Conservation (phyloP, 352 stramenopile species). For the Nothophytophthora sp. region DNA sequence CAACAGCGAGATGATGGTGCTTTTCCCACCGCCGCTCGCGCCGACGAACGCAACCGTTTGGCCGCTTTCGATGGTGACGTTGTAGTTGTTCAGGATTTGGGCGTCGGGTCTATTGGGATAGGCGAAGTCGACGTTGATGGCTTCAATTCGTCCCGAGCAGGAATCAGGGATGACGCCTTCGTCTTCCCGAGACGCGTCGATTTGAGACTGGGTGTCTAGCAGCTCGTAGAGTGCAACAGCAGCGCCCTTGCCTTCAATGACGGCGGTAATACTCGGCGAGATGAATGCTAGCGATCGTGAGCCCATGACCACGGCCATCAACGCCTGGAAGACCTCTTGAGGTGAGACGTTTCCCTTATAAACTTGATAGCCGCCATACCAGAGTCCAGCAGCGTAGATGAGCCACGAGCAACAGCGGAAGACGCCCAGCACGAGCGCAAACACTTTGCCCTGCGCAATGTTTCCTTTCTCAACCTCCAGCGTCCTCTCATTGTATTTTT, state of each 20-base stretch:
- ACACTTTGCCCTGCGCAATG: conserved; percentile 9
- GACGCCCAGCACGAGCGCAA: conserved; percentile 14
- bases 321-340: conserved; percentile 24
- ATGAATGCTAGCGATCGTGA: conserved; percentile 26
- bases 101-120: too few relatives aligned
- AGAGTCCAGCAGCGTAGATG: conserved; percentile 35
- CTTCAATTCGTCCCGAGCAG: conserved; percentile 38
- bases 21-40: too few relatives aligned
- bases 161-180: conserved; percentile 20
- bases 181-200: conserved; percentile 29
- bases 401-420: conserved; percentile 29
- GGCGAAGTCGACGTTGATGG: conserved; percentile 55
- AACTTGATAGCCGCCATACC: conserved; percentile 37
- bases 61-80: too few relatives aligned
- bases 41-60: too few relatives aligned
- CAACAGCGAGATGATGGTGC: too few relatives aligned
- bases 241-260: conserved; percentile 15
- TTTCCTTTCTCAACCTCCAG: conserved; percentile 17
- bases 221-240: conserved; percentile 37
- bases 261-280: conserved; percentile 29
- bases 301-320: conserved; percentile 36
- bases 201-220: conserved; percentile 34
- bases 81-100: too few relatives aligned
- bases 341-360: conserved; percentile 15
- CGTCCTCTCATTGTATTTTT: conserved; percentile 21